phyloP scores from a whole-genome alignment of 1,284 basidiomycete species.

The Meira nashicola region DNA sequence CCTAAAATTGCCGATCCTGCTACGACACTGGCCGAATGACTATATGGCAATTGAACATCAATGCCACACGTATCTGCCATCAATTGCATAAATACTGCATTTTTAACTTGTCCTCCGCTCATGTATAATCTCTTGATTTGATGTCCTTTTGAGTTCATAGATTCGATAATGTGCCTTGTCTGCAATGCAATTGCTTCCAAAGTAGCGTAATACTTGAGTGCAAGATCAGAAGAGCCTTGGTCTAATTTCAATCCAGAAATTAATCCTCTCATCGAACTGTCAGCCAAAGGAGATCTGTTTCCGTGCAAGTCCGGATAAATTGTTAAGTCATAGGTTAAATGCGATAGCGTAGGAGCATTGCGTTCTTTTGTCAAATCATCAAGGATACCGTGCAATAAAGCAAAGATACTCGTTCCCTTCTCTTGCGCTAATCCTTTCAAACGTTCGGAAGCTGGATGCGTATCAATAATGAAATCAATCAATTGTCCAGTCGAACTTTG shows the following conservation, averaged over 20 bases:
- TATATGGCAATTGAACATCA: constrained; percentile 76
- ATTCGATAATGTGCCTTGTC: constrained; percentile 87
- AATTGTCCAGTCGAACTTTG: constrained; percentile 98
- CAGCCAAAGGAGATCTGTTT: constrained; percentile 92
- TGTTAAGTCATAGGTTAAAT: constrained; percentile 82
- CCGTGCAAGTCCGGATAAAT: constrained; percentile 83
- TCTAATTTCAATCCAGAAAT: constrained; percentile 82
- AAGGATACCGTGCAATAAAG: constrained; percentile 71
- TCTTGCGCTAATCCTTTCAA: constrained; percentile 61
- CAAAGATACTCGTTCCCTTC: constrained; percentile 54
- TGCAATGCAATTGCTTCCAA: constrained; percentile 92
- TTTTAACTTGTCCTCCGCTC: constrained; percentile 57
- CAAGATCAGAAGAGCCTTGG: constrained; percentile 71
- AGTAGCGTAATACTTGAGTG: constrained; percentile 82
- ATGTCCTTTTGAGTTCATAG: constrained; percentile 83
- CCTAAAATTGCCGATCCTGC: constrained; percentile 90
- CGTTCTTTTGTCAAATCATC: constrained; percentile 62
- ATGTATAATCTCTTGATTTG: constrained; percentile 81
- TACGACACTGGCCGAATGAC: constrained; percentile 74
- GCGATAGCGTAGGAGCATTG: constrained; percentile 55
- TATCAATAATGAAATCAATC: constrained; percentile 90
- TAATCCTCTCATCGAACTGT: constrained; percentile 85
- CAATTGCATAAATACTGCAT: constrained; percentile 56
- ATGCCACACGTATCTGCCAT: constrained; percentile 79
- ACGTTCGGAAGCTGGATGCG: constrained; percentile 74